Evolutionary conservation across 257 asterid species (phyloP).

Genomic region (Fraxinus americana): DNA sequence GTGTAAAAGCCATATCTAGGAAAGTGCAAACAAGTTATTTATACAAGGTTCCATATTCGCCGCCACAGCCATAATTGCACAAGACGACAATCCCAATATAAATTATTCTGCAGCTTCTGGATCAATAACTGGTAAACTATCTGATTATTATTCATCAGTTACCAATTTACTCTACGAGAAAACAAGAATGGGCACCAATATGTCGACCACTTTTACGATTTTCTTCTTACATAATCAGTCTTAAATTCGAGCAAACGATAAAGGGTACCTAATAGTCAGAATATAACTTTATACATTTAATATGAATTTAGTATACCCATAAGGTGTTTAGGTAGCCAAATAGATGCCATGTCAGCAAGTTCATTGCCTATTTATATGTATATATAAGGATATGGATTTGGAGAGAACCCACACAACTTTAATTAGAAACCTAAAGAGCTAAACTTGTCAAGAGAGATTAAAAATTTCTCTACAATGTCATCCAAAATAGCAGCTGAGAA

Average conservation of each 20-base stretch:
- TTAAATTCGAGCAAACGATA: too few species aligned
- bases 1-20: conserved; percentile 21
- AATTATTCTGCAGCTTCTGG: conserved; percentile 22
- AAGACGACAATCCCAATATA: conserved; percentile 31
- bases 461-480: conserved; percentile 36
- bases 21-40: conserved; percentile 20
- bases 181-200: not conserved
- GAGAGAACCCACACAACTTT: conserved; percentile 29
- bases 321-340: conserved; percentile 27
- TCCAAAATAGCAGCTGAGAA: conserved; percentile 50
- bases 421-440: conserved; percentile 9
- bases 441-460: conserved; percentile 11
- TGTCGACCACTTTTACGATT: not conserved
- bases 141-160: conserved; percentile 14
- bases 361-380: conserved; percentile 37
- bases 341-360: conserved; percentile 40
- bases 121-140: conserved; percentile 45
- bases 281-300: not conserved
- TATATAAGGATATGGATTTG: conserved; percentile 28
- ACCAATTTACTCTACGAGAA: too few species aligned
- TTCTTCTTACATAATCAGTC: too few species aligned
- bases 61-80: conserved; percentile 53
- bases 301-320: conserved; percentile 10
- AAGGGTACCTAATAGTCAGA: not conserved
- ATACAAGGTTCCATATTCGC: conserved; percentile 50